Percentiles rank a stretch among this genome's conserved stretches.
Conservation (phyloP, 1,284 basidiomycete genomes). For the Xerocomus amazonicus region DNA sequence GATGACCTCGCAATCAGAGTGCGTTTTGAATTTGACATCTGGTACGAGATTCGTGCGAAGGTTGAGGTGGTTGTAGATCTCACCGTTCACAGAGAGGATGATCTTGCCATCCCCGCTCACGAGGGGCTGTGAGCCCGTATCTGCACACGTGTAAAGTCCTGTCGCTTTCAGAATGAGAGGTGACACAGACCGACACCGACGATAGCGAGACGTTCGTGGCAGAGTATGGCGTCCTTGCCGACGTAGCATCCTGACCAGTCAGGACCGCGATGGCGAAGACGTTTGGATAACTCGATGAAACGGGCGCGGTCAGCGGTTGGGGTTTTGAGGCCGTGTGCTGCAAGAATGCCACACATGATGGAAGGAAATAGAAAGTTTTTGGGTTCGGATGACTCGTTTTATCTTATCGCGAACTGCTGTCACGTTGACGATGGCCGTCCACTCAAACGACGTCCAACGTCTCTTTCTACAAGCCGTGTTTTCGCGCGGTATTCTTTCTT, state of each 20-base stretch:
- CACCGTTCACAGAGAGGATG: slow-evolving; percentile 94
- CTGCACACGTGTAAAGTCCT: slow-evolving; percentile 43
- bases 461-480: slow-evolving; percentile 76
- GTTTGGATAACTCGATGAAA: slow-evolving; percentile 84
- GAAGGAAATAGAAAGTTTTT: not conserved
- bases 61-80: slow-evolving; percentile 97
- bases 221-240: slow-evolving; percentile 76
- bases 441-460: slow-evolving; percentile 58
- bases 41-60: slow-evolving; percentile 70
- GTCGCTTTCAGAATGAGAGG: not conserved
- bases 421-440: slow-evolving; percentile 37
- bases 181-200: slow-evolving; percentile 88
- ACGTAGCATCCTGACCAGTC: slow-evolving; percentile 96
- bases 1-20: slow-evolving; percentile 98
- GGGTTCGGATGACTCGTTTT: not conserved
- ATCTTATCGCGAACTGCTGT: not conserved
- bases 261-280: slow-evolving; percentile 88
- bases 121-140: slow-evolving; percentile 96
- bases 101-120: slow-evolving; percentile 83
- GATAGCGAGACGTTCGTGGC: slow-evolving; percentile 92
- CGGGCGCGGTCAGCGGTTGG: slow-evolving; percentile 65
- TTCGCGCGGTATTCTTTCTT: slow-evolving; percentile 63
- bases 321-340: slow-evolving; percentile 75
- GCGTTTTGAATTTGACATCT: slow-evolving; percentile 87
- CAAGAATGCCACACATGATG: slow-evolving; percentile 87